Base-by-base conservation (phyloP, 2,329 filamentous ascomycete genomes). In the Conoideocrella luteorostrata region DNA sequence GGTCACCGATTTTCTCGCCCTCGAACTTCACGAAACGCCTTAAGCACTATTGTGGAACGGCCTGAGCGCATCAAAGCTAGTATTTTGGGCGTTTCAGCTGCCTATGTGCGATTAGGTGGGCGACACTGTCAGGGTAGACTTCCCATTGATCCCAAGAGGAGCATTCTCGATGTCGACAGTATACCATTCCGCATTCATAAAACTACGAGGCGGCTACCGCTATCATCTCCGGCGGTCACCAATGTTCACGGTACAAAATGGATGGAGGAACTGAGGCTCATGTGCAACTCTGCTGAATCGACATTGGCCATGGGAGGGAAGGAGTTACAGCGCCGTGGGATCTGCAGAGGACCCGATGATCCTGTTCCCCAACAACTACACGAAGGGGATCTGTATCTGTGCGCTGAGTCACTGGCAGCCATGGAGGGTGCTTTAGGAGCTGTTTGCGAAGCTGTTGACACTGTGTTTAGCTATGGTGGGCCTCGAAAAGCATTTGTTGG, bases 381-480 rank as follows among this genome's bases (percentile, higher is more conserved):
- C 52, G 80, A 89, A 57, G 89, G 90, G 3, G 93, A 98, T 63
- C 69, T 98, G 1, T 98, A 97, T 57, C 75, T 98, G 6, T 95
- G 88, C 55, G 68, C 82, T 0, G 89, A 95, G 56, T 97, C 93
- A 0, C 67, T 93, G 39, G 75, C 86, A 51, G 91, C 93, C 1
- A 83, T 98, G 49, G 86, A 98, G 61, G 90, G 91, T 11, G 89
- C 91, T 3, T 67, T 98, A 4, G 93, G 94, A 11, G 93, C 90
- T 20, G 87, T 97, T 1, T 91, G 90, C 56, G 93, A 98, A 54
- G 94, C 88, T 0, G 82, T 98, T 0, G 93, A 98, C 63, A 73
- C 80, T 0, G 83, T 97, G 3, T 93, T 97, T 55, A 72, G 44
- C 33, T 63, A 67, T 2, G 76, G 80, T 2, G 76, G 80, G 4